Evolutionary conservation across 345 rosid genomes (phyloP), one percentile per base, ranked within the genome.

Genomic region (Pistacia vera): DNA sequence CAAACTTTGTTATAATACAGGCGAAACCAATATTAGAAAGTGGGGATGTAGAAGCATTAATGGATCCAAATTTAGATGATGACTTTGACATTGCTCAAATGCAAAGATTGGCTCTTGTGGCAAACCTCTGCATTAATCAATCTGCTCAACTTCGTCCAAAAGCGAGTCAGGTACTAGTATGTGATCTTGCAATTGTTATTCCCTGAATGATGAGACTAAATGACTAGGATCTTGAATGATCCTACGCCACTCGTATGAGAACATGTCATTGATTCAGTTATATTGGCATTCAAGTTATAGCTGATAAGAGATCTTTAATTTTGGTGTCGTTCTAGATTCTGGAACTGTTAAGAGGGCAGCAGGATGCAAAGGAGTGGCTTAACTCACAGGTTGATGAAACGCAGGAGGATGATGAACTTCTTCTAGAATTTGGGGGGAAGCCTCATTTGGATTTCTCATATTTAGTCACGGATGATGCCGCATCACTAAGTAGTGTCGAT

Each of bases 71-170:
- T 13, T 61, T 88, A 63, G 58, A 77, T 6, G 77, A 69, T 59
- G 75, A 83, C 44, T 48, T 76, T 13, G 82, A 86, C 58, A 52
- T 48, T 36, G 73, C 10, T 68, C 84, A 88, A 70, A 71, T 88
- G 83, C 81, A 71, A 16, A 76, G 85, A 79, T 83, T 86, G 90
- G 79, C 80, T 41, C 68, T 81, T 6, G 88, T 86, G 16, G 85
- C 88, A 25, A 80, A 63, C 18, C 88, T 81, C 58, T 88, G 90
- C 82, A 78, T 81, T 20, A 72, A 79, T 51, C 80, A 80, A 25
- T 69, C 82, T 11, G 78, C 85, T 59, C 70, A 66, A 71, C 30
- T 30, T 16, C 88, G 87, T 44, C 90, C 92, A 1, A 80, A 68
- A 52, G 71, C 73, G 74, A 77, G 65, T 28, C 80, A 85, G 86